Evolutionary conservation across 768 basidiomycete species (phyloP).

Genomic region (Clitopilus passeckerianus): DNA sequence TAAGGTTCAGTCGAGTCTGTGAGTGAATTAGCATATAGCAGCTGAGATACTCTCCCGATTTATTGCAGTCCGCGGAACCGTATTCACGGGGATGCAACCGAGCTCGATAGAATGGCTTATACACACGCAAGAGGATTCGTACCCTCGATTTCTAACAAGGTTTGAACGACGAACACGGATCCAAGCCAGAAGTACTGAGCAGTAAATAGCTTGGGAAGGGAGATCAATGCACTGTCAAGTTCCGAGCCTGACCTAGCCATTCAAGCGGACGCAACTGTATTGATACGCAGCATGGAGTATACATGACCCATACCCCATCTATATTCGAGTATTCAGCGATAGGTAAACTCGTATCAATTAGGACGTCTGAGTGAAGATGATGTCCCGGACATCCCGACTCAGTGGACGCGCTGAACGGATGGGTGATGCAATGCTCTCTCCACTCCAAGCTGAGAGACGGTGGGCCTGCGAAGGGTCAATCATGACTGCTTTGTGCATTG

Average conservation of each 20-base stretch:
- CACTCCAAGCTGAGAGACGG: neutral
- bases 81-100: neutral
- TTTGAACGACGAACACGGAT: neutral
- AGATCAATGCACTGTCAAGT: neutral
- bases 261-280: neutral
- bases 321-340: neutral
- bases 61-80: neutral
- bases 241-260: neutral
- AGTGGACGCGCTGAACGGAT: neutral
- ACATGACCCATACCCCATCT: neutral
- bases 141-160: neutral
- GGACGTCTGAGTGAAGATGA: neutral
- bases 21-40: neutral
- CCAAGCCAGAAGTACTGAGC: neutral
- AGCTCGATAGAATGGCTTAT: neutral
- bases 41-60: neutral
- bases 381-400: neutral
- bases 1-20: neutral
- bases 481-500: neutral
- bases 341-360: neutral
- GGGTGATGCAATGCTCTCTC: neutral
- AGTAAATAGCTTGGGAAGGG: neutral
- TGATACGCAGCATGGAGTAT: neutral
- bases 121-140: neutral
- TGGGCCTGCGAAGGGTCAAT: neutral